These are phyloP conservation scores for Linum trigynum DNA, from an alignment of 345 rosid genomes.

Conservation along the genomic window DNA sequence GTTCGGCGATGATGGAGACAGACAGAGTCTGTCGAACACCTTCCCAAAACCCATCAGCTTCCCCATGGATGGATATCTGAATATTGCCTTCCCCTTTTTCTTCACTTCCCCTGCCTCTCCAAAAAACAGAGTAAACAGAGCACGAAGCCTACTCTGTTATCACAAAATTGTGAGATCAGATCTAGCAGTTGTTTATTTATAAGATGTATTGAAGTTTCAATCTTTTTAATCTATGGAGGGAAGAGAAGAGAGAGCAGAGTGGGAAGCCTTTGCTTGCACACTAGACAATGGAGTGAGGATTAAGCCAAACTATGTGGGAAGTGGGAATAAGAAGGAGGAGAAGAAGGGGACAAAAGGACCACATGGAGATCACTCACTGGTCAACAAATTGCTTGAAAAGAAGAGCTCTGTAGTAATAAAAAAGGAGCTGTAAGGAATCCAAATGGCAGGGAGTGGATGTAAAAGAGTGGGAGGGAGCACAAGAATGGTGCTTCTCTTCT, in stretches of 20 bases:
- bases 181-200: background rate
- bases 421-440: no score
- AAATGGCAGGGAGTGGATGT: background rate
- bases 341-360: no score
- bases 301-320: background rate
- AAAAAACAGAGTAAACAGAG: no score
- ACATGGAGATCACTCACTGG: background rate
- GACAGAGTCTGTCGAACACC: conserved; percentile 23
- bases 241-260: no score
- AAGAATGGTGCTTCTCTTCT: background rate
- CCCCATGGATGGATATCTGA: conserved; percentile 9
- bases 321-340: no score
- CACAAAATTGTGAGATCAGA: background rate
- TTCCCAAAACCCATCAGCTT: conserved; percentile 25
- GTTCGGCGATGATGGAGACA: conserved; percentile 12
- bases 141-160: no score
- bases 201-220: no score
- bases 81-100: background rate
- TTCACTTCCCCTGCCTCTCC: no score
- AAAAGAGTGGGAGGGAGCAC: background rate
- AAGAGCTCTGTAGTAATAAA: no score
- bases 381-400: background rate
- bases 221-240: no score
- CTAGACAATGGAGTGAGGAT: background rate
- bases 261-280: background rate